Conservation (phyloP, 2,329 filamentous ascomycete species). For the Decorospora gaudefroyi region DNA sequence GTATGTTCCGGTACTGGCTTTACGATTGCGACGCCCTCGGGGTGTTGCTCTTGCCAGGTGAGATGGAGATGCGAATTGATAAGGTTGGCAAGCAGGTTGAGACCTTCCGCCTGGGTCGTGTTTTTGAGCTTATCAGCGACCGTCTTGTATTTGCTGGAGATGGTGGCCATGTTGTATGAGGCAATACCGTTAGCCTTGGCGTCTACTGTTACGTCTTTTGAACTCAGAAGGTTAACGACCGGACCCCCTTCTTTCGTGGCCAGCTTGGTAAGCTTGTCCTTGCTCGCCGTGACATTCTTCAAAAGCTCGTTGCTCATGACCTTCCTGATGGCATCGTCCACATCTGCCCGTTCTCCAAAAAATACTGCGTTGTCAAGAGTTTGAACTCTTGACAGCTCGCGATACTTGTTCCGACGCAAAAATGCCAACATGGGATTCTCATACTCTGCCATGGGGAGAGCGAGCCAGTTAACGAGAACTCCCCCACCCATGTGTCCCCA, state of each 20-base stretch:
- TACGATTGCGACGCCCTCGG: constrained; percentile 75
- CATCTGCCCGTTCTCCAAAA: constrained; percentile 64
- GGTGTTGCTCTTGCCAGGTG: constrained; percentile 80
- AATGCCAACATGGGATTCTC: constrained; percentile 73
- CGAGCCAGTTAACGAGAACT: constrained; percentile 75
- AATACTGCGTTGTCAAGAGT: constrained; percentile 73
- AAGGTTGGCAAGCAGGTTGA: constrained; percentile 69
- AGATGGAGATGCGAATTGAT: constrained; percentile 85
- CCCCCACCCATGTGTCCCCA: constrained; percentile 92
- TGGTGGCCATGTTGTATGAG: constrained; percentile 69
- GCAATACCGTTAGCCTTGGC: constrained; percentile 69
- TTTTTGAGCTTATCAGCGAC: constrained; percentile 66
- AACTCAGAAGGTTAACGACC: constrained; percentile 60
- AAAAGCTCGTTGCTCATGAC: constrained; percentile 57
- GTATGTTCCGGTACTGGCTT: constrained; percentile 79
- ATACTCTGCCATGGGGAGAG: constrained; percentile 79
- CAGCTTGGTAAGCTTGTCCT: constrained; percentile 61
- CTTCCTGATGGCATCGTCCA: constrained; percentile 51
- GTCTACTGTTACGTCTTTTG: constrained; percentile 68
- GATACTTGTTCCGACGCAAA: constrained; percentile 75
- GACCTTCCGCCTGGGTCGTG: constrained; percentile 60
- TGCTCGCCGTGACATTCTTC: constrained; percentile 60
- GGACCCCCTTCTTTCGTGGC: constrained; percentile 60
- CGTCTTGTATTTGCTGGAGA: constrained; percentile 67
- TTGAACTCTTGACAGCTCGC: constrained; percentile 73